Evolutionary conservation across 2,329 filamentous ascomycete species (phyloP), one percentile per base, ranked within the genome.

Genomic region (Fusarium papillatum): DNA sequence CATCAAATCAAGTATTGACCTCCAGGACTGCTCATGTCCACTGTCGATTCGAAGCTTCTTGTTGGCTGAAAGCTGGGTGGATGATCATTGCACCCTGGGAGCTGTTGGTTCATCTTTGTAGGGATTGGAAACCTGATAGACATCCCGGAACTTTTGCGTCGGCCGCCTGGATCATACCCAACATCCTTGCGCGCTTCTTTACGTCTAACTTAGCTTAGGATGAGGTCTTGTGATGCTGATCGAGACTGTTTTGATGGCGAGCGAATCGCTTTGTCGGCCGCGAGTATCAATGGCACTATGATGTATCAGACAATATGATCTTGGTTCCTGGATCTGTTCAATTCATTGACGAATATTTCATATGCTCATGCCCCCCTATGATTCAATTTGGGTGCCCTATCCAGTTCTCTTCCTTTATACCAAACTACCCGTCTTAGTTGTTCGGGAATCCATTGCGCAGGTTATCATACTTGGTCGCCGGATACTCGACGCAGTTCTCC

Each of bases 401-500:
- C 5, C 17, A 48, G n/a, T 50, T 17, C 55, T 64, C 34, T 22
- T 66, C 57, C 41, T 59, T 46, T 13, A 24, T 34, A 46, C 53
- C 31, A 16, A 22, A 8, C 29, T 38, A 69, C 64, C 48, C 41
- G 19, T 48, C 63, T 80, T 63, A 87, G 70, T 86, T 86, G 66
- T 86, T 82, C 1, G 88, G 85, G 74, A 93, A 90, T 1, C 91
- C 90, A 22, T 87, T 85, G 79, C 87, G 88, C 73, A 95, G 76
- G 80, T 95, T 95, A 64, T 94, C 93, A 78, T 94, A 95, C 84
- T 93, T 93, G 59, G 88, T 91, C 62, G 88, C 83, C 7, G 93
- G 93, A 80, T 92, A 95, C 46, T 85, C 84, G 43, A 95, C 81
- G 76, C 91, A 90, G 76, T 95, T 95, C 22, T 86, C 78, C 63